phyloP scores from a whole-genome alignment of 345 rosid species.

The Gynandropsis gynandra region DNA sequence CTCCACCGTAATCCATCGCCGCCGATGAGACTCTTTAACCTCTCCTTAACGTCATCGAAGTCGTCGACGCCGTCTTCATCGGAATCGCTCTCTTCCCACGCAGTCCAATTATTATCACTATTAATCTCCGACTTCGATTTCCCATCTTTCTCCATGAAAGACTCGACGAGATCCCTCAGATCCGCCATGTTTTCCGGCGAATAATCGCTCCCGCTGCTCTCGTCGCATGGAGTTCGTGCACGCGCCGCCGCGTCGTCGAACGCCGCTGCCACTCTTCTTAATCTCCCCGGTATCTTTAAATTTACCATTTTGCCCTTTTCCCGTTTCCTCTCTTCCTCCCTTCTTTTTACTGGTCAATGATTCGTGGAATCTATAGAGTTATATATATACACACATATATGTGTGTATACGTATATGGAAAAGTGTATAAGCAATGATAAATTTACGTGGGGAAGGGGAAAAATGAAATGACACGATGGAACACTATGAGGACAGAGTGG shows the following conservation, averaged over 20 bases:
- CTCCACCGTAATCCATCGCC: conserved; percentile 26
- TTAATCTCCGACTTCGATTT: neutral
- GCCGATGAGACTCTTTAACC: conserved; percentile 26
- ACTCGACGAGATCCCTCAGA: conserved; percentile 68
- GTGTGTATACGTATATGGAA: neutral
- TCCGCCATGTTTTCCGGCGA: conserved; percentile 37
- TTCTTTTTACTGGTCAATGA: neutral
- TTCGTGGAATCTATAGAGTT: conserved; percentile 2
- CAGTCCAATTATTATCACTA: no score
- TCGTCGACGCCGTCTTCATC: conserved; percentile 23
- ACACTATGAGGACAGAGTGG: conserved; percentile 19
- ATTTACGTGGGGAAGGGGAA: no score
- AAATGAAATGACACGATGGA: conserved; percentile 13
- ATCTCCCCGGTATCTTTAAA: conserved; percentile 27
- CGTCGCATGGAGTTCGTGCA: conserved; percentile 33
- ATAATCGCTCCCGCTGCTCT: conserved; percentile 80
- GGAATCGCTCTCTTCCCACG: conserved; percentile 17
- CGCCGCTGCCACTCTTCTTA: conserved; percentile 33
- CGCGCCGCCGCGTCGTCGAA: conserved; percentile 35
- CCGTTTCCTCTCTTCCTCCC: neutral
- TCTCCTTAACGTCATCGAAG: conserved; percentile 35
- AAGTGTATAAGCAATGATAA: neutral
- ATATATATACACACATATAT: neutral
- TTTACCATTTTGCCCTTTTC: conserved; percentile 23
- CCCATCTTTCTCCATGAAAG: conserved; percentile 56